Evolutionary conservation across 2,329 filamentous ascomycete genomes (phyloP), one percentile per base, ranked within the genome.

Genomic region (Fusarium sp.): DNA sequence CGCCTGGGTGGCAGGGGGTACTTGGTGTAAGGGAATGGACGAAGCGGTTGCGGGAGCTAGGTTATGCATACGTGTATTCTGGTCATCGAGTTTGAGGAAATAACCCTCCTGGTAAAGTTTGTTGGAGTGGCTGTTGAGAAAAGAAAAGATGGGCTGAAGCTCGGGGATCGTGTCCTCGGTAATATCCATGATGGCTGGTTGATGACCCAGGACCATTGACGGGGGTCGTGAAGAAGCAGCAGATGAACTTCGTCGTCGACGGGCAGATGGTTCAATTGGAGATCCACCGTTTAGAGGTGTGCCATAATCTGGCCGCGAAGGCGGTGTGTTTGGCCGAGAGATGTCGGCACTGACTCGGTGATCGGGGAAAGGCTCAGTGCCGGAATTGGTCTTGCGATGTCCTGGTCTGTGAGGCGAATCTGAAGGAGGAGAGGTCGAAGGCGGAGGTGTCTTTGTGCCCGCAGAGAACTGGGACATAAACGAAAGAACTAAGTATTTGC

Each of bases 61-160:
- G 47, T 61, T 24, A 30, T 55, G 48, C 93, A 73, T 87, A 97
- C 94, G 90, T 56, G 89, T 90, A 75, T 98, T 96, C 72, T 97
- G 89, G 79, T 99, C 96, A 78, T 97, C 95, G 48, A 99, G 83
- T 81, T 98, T 99, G 72, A 99, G 82, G 71, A 99, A 98, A 76
- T 98, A 99, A 37, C 96, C 96, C 81, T 99, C 96, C 73, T 97
- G 94, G 78, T 98, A 99, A 56, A 98, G 83, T 81, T 98, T 98
- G 80, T 97, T 97, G 59, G 89, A 91, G 79, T 99, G 96, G 80
- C 91, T 96, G 81, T 97, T 98, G 70, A 99, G 86, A 76, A 93
- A 96, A 63, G 89, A 92, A 80, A 98, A 98, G 74, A 98, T 94
- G 68, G 94, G 95, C 81, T 94, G 92, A 66, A 99, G 85, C 84